Evolutionary conservation across 208 protist genomes (phyloP), one percentile per base, ranked within the genome.

Genomic region (Leishmania turanica): DNA sequence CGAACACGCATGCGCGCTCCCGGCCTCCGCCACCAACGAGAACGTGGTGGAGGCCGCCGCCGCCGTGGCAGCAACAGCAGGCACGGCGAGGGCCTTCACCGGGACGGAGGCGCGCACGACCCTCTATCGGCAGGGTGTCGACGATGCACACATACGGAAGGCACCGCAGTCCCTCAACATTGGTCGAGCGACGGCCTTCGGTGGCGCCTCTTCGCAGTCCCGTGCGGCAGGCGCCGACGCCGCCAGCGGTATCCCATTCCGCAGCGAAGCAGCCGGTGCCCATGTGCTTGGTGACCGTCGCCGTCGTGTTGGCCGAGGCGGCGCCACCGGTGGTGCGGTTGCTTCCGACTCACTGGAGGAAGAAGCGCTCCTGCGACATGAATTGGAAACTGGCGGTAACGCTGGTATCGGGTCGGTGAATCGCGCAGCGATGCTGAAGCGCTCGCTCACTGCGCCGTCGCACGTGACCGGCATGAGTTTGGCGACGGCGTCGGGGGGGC

Each of bases 31-130:
- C 49, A 13, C 47, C 47, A 73, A 77, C 54, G 64, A 74, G 34
- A 65, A 62, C 27, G 40, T 24, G 42, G 72, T 40, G 1, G 79
- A 54, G 37, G 24, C 71, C 9, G 60, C 56, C 37, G 31, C 60
- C 1, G 72, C 73, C 8, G n/a, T 5, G 5, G 42, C 45, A 49
- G 45, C 45, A 49, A 11, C 45, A 49, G 9, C 45, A 49, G 45
- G 1, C 45, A 74, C 84, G 70, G 75, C 75, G 71, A 62, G 77
- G 51, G 78, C 85, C 47, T 85, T 78, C 85, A 88, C 78, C 13
- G 78, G 66, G 77, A 78, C 78, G 27, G 80, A 84, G 56, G 72
- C 47, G 77, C 80, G 75, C 64, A 84, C 77, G 65, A 51, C 62
- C 58, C 40, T 82, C 15, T 42, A 75, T 45, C 75, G 51, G 24